These are phyloP conservation scores for Aciculosporium take DNA, from an alignment of 2,329 filamentous ascomycete species.

Conservation along the genomic window DNA sequence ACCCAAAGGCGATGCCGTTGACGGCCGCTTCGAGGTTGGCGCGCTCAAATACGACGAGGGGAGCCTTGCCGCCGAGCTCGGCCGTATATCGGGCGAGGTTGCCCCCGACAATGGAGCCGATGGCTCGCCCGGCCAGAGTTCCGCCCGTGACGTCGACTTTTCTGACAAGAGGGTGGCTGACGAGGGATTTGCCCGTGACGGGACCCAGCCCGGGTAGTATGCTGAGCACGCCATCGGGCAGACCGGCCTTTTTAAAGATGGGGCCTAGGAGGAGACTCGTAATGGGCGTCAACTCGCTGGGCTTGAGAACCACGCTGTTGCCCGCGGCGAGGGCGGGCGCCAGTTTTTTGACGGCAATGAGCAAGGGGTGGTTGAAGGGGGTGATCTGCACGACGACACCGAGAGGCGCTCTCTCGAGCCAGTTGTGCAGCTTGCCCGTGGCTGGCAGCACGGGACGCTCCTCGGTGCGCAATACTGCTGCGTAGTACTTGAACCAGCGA, in stretches of 20 bases:
- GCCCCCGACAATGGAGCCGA: constrained; percentile 49
- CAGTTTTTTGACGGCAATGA: constrained; percentile 46
- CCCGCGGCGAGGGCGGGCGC: constrained; percentile 46
- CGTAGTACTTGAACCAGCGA: constrained; percentile 61
- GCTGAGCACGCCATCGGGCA: constrained; percentile 56
- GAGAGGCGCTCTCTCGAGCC: constrained; percentile 37
- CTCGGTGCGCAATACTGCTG: constrained; percentile 52
- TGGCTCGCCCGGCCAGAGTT: constrained; percentile 53
- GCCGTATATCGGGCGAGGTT: constrained; percentile 58
- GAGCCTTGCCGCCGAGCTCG: constrained; percentile 58
- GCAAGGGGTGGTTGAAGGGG: constrained; percentile 44
- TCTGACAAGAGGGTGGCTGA: constrained; percentile 35
- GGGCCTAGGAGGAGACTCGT: constrained; percentile 44
- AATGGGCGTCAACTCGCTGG: constrained; percentile 47
- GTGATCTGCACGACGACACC: constrained; percentile 44
- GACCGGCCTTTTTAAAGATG: constrained; percentile 50
- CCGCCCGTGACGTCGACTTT: constrained; percentile 67
- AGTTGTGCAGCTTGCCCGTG: constrained; percentile 44
- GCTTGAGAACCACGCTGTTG: constrained; percentile 46
- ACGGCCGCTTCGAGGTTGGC: constrained; percentile 53
- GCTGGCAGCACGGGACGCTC: constrained; percentile 54
- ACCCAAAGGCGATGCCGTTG: constrained; percentile 51
- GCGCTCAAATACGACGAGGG: constrained; percentile 53
- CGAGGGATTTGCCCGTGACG: constrained; percentile 38
- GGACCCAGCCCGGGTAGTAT: constrained; percentile 42